phyloP scores from a whole-genome alignment of 768 basidiomycete genomes.

The Mycena sanguinolenta region DNA sequence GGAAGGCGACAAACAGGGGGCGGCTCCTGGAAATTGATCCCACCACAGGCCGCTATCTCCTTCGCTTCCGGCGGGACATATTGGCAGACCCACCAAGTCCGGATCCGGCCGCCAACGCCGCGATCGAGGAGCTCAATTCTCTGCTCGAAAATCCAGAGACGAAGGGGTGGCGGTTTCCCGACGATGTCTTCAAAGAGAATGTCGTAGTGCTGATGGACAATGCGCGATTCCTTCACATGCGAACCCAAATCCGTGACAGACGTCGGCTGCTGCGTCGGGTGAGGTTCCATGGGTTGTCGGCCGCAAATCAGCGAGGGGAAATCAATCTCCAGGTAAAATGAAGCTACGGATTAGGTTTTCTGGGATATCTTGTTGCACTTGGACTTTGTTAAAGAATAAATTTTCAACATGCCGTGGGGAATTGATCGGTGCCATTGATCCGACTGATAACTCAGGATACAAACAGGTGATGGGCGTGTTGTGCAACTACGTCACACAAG shows the following conservation, averaged over 20 bases:
- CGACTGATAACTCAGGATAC: too few relatives aligned
- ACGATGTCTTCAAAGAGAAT: conserved; percentile 13
- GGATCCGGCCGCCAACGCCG: conserved; percentile 17
- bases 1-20: conserved; percentile 1
- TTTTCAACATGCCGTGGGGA: too few relatives aligned
- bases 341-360: too few relatives aligned
- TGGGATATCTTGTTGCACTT: too few relatives aligned
- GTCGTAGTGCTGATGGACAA: conserved; percentile 16
- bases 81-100: conserved; percentile 13
- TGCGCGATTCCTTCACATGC: conserved; percentile 21
- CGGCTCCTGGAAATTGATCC: conserved; percentile 3
- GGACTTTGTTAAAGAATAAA: too few relatives aligned
- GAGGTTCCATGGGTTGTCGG: background rate
- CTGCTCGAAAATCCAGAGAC: background rate
- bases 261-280: conserved; percentile 13
- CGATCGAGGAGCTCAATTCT: conserved; percentile 5
- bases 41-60: conserved; percentile 1
- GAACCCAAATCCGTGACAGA: conserved; percentile 16
- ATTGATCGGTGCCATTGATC: too few relatives aligned
- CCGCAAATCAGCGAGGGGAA: too few relatives aligned
- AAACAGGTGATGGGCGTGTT: too few relatives aligned
- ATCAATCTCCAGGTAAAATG: too few relatives aligned
- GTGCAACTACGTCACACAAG: too few relatives aligned
- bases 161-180: conserved; percentile 18
- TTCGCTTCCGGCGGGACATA: conserved; percentile 17